Evolutionary conservation across 306 rosid genomes (phyloP).

Genomic region (barrel medic (Medicago truncatula)): MtrunA17r5.0-ANR NC_053045.1:38913501-38914000

Average conservation of each 20-base stretch:
- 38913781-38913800: slow-evolving; percentile 57
- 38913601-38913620: slow-evolving; percentile 73
- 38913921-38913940: slow-evolving; percentile 11
- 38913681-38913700: slow-evolving; percentile 24
- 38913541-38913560: slow-evolving; percentile 80
- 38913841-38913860: slow-evolving; percentile 77
- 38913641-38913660: slow-evolving; percentile 64
- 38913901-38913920: not conserved
- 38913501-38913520: slow-evolving; percentile 74
- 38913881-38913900: slow-evolving; percentile 8
- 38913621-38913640: slow-evolving; percentile 63
- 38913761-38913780: slow-evolving; percentile 59
- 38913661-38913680: slow-evolving; percentile 41
- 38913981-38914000: slow-evolving; percentile 61
- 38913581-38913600: slow-evolving; percentile 73
- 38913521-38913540: slow-evolving; percentile 70
- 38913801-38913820: slow-evolving; percentile 32
- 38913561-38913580: slow-evolving; percentile 86
- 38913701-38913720: slow-evolving; percentile 46
- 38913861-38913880: slow-evolving; percentile 52
- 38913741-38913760: slow-evolving; percentile 46
- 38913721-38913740: slow-evolving; percentile 47
- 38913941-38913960: slow-evolving; percentile 42
- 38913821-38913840: slow-evolving; percentile 60
- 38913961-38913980: slow-evolving; percentile 46